Percentiles rank a stretch among this genome's conserved stretches.
Conservation (phyloP, 768 basidiomycete species). For the Collybiopsis confluens region DNA sequence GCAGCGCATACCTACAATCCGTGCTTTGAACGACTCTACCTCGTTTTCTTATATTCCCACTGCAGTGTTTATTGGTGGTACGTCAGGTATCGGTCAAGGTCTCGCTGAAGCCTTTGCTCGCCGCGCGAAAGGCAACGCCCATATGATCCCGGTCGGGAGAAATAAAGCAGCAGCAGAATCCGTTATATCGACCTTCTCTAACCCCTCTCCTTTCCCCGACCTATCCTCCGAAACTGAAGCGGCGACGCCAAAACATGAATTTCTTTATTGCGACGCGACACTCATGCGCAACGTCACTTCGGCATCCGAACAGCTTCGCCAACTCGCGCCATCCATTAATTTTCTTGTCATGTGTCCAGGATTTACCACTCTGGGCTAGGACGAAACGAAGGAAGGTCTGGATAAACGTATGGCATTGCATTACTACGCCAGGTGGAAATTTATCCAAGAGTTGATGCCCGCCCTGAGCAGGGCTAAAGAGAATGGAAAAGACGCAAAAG, state of each 20-base stretch:
- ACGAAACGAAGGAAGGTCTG: slow-evolving; percentile 29
- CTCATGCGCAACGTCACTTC: slow-evolving; percentile 27
- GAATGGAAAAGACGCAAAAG: slow-evolving; percentile 30
- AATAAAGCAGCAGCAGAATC: slow-evolving; percentile 26
- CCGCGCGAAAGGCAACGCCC: slow-evolving; percentile 29
- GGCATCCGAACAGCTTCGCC: slow-evolving; percentile 19
- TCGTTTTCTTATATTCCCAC: slow-evolving; percentile 6
- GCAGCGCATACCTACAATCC: background rate
- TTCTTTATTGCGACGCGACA: slow-evolving; percentile 27
- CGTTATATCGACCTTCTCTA: slow-evolving; percentile 24
- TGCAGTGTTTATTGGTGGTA: slow-evolving; percentile 14
- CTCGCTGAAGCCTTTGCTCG: slow-evolving; percentile 28
- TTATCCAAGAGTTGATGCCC: slow-evolving; percentile 28
- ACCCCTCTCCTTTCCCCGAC: slow-evolving; percentile 10
- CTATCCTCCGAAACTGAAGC: slow-evolving; percentile 5
- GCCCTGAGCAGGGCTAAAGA: slow-evolving; percentile 25
- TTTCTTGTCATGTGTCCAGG: slow-evolving; percentile 22
- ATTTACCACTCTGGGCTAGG: slow-evolving; percentile 20
- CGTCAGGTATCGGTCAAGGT: slow-evolving; percentile 22
- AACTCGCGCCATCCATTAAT: slow-evolving; percentile 18
- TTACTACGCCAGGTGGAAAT: slow-evolving; percentile 33
- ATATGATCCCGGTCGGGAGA: slow-evolving; percentile 30
- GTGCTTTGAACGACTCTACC: slow-evolving; percentile 13
- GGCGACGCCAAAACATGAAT: slow-evolving; percentile 20
- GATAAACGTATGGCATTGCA: slow-evolving; percentile 27